Evolutionary conservation across 768 basidiomycete species (phyloP).

Genomic region (Pisolithus marmoratus): DNA sequence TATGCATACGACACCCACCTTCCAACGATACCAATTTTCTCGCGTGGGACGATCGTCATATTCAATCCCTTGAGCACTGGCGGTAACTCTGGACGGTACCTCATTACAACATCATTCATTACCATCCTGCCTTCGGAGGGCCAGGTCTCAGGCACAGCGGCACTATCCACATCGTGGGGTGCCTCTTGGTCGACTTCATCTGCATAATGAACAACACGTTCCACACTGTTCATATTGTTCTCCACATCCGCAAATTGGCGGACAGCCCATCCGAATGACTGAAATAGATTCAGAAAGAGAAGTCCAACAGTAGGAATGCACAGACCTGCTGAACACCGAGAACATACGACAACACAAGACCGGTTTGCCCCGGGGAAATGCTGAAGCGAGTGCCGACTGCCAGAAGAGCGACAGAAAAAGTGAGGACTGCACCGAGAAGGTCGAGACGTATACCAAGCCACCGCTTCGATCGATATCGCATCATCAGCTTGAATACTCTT

Average conservation of each 20-base stretch:
- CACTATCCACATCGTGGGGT: slow-evolving; percentile 57
- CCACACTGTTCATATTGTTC: slow-evolving; percentile 91
- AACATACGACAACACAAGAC: slow-evolving; percentile 74
- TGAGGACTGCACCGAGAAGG: slow-evolving; percentile 65
- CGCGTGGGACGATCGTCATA: slow-evolving; percentile 64
- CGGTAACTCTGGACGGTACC: slow-evolving; percentile 85
- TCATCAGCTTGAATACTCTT: background rate
- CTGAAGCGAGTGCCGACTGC: slow-evolving; percentile 67
- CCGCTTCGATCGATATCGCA: slow-evolving; percentile 37
- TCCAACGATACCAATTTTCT: slow-evolving; percentile 92
- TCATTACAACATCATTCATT: slow-evolving; percentile 70
- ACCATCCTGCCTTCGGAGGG: slow-evolving; percentile 68
- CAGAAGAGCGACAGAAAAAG: slow-evolving; percentile 75
- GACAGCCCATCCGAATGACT: slow-evolving; percentile 71
- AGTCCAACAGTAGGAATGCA: slow-evolving; percentile 1
- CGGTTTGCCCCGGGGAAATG: slow-evolving; percentile 76
- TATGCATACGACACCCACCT: slow-evolving; percentile 25
- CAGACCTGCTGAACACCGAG: slow-evolving; percentile 69
- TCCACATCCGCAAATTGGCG: slow-evolving; percentile 82
- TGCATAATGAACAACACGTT: slow-evolving; percentile 80
- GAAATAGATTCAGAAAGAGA: slow-evolving; percentile 3
- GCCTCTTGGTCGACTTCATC: slow-evolving; percentile 79
- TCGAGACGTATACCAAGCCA: slow-evolving; percentile 93
- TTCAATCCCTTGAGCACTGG: slow-evolving; percentile 78
- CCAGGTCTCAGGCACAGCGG: slow-evolving; percentile 61